Conservation (phyloP, 2,329 filamentous ascomycete genomes). For the Trichoderma gracile region DNA sequence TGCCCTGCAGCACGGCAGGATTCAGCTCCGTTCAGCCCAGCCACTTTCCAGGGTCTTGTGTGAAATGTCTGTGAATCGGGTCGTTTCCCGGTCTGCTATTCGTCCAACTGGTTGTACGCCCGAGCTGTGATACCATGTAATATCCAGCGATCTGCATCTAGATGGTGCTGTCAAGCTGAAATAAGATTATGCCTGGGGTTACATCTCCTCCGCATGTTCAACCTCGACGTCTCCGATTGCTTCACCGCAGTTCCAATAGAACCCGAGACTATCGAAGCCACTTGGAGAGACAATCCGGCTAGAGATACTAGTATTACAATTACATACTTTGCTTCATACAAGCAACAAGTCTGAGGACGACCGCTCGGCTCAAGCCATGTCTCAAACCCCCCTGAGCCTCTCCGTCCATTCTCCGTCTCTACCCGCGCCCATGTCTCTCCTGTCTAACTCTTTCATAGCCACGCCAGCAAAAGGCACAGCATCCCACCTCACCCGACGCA, state of each 20-base stretch:
- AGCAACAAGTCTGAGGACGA: no score
- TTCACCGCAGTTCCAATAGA: not conserved
- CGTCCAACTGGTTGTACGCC: not conserved
- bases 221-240: not conserved
- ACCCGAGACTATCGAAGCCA: not conserved
- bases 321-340: no score
- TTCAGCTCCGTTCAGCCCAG: constrained; percentile 2
- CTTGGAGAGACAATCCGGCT: not conserved
- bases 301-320: not conserved
- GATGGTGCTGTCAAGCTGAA: not conserved
- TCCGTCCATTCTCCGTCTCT: not conserved
- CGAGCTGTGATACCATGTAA: not conserved
- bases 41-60: not conserved
- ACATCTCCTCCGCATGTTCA: not conserved
- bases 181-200: not conserved
- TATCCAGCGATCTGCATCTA: not conserved
- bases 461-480: constrained; percentile 31
- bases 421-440: not conserved
- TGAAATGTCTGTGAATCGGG: no score
- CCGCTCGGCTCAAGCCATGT: not conserved
- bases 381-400: not conserved
- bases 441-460: not conserved
- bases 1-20: not conserved
- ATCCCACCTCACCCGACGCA: constrained; percentile 41
- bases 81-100: no score